Base-by-base conservation (phyloP, 1,284 basidiomycete species). In the Phellinidium pouzarii region DNA sequence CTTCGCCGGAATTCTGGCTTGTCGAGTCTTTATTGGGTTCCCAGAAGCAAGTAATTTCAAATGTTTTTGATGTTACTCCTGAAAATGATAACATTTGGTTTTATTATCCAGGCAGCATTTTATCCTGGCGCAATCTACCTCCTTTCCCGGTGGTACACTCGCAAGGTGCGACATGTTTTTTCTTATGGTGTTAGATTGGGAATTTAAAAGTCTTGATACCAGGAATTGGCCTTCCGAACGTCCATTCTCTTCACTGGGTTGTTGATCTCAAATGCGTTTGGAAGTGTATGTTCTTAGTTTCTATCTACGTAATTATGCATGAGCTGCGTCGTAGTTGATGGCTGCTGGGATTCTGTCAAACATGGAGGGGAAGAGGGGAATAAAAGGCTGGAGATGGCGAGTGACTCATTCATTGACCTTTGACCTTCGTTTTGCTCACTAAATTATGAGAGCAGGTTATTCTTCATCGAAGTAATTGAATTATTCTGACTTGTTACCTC, bases 261-360 rank as follows among this genome's bases (percentile, higher is more conserved):
- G 19, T 58, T 74, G 42, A 67, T 73, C 44, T 70, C 68, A 2
- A 76, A 74, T 61, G 73, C 73, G 5, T 74, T 75, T 53, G 69
- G 71, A 43, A 60, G 61, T 44, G 62, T 63, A 34, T 34, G 60
- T 56, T 5, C 27, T 26, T 56, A 7, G 23, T 19, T 48, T 36
- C 26, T 14, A 34, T 5, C 11, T 46, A 62, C 59, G n/a, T 60
- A 22, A 22, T 44, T 14, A 59, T 4, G 6, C 29, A 25, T 46
- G 17, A 40, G 26, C 23, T 9, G 19, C 14, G 27, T 5, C 17
- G 20, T 58, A 64, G 58, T 58, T 71, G 6, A 65, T 66, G 41
- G 66, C 69, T 1, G 69, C 66, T 14, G 69, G 76, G 17, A 73
- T 77, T n/a, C 62, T 77, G 8, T 62, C 62, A 12, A 69, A 66